Conservation (phyloP, 345 rosid species). For the Salix dunnii region DNA sequence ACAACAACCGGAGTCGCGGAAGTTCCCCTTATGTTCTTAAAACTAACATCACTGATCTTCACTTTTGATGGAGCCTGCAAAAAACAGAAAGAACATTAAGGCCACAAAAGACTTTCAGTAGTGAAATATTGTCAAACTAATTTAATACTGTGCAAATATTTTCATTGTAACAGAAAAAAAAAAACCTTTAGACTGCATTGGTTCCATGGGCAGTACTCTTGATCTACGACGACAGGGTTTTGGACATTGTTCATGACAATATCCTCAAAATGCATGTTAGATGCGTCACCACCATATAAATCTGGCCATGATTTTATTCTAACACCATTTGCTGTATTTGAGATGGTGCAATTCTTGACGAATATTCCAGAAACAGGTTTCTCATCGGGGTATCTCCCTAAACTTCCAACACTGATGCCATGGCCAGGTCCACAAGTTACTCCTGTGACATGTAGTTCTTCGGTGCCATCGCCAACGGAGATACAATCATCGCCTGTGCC, state of each 20-base stretch:
- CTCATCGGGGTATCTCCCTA: background rate
- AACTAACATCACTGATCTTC: background rate
- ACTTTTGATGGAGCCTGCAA: constrained; percentile 4
- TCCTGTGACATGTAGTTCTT: background rate
- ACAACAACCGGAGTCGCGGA: background rate
- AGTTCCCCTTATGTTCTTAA: constrained; percentile 1
- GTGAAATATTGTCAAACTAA: background rate
- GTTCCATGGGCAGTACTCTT: background rate
- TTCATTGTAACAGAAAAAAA: background rate
- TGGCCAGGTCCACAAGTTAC: background rate
- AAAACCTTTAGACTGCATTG: background rate
- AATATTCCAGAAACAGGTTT: background rate
- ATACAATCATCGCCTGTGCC: background rate
- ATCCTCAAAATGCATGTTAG: background rate
- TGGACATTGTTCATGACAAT: constrained; percentile 1
- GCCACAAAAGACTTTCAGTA: background rate
- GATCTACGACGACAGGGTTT: background rate
- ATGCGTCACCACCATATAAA: background rate
- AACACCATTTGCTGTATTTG: background rate
- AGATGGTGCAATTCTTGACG: background rate
- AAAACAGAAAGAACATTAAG: background rate
- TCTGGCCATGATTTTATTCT: background rate
- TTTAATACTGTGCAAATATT: background rate
- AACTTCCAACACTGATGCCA: background rate
- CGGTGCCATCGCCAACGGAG: background rate